phyloP scores from a whole-genome alignment of 2,329 filamentous ascomycete species.

The Hortaea werneckii region DNA sequence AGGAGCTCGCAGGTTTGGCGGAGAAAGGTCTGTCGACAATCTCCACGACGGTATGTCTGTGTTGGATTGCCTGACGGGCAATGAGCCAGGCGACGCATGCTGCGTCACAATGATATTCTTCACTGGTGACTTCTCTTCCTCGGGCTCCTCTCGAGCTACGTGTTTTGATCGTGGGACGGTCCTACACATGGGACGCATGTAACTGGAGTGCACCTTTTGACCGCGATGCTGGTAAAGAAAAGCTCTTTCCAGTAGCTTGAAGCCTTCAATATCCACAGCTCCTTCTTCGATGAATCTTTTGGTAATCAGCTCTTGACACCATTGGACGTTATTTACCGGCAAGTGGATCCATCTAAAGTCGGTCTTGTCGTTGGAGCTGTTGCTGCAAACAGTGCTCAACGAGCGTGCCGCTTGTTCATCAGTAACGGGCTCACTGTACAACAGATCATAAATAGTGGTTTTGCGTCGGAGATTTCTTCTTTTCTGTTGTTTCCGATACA shows the following conservation, averaged over 20 bases:
- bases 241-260: constrained; percentile 51
- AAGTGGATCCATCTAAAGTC: constrained; percentile 38
- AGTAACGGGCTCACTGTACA: constrained; percentile 6
- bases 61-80: not conserved
- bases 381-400: constrained; percentile 26
- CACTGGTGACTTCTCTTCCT: not conserved
- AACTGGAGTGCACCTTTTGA: constrained; percentile 48
- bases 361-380: constrained; percentile 27
- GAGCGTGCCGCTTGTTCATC: not conserved
- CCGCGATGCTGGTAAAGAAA: constrained; percentile 54
- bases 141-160: no score
- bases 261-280: constrained; percentile 51
- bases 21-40: not conserved
- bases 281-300: constrained; percentile 56
- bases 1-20: not conserved
- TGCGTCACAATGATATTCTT: not conserved
- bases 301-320: constrained; percentile 54
- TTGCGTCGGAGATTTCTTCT: constrained; percentile 1
- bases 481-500: not conserved
- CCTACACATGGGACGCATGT: constrained; percentile 49
- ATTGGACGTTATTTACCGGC: constrained; percentile 44
- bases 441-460: constrained; percentile 1
- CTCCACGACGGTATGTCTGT: not conserved
- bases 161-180: constrained; percentile 8
- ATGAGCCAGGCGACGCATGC: no score